Conservation (phyloP, 2,329 filamentous ascomycete species). For the Ambrosiella xylebori region DNA sequence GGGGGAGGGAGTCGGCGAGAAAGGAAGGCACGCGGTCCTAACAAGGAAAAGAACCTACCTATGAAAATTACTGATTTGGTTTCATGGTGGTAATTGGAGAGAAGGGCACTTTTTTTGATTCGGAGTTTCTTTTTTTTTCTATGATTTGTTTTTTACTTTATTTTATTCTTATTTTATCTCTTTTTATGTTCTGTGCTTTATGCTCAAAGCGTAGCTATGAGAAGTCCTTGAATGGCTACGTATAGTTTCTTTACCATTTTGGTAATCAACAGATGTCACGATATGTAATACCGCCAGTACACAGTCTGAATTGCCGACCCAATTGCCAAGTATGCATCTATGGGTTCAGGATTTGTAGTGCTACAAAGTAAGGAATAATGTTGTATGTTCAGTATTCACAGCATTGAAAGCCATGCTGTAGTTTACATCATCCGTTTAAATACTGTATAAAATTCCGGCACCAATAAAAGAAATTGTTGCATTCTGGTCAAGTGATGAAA, state of each 20-base stretch:
- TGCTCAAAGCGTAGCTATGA: not conserved
- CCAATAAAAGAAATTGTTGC: no score
- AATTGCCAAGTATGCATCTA: no score
- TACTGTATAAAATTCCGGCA: no score
- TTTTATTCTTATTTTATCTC: not conserved
- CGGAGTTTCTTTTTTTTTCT: no score
- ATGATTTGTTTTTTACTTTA: not conserved
- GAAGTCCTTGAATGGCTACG: not conserved
- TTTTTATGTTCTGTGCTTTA: not conserved
- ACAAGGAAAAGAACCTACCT: constrained; percentile 1
- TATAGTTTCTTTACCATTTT: not conserved
- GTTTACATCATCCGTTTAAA: no score
- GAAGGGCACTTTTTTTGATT: not conserved
- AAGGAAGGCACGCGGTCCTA: not conserved
- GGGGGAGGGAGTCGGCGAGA: not conserved
- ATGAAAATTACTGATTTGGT: not conserved
- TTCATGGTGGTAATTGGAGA: not conserved
- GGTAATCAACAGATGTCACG: not conserved
- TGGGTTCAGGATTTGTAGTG: no score
- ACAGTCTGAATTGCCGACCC: no score
- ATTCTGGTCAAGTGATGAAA: no score
- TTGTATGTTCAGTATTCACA: no score
- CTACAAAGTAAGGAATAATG: no score
- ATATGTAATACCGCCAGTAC: not conserved
- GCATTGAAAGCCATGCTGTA: no score